Evolutionary conservation across 1,139 yeast genomes (phyloP), one percentile per base, ranked within the genome.

Genomic region (Kurtzmaniella natalensis): DNA sequence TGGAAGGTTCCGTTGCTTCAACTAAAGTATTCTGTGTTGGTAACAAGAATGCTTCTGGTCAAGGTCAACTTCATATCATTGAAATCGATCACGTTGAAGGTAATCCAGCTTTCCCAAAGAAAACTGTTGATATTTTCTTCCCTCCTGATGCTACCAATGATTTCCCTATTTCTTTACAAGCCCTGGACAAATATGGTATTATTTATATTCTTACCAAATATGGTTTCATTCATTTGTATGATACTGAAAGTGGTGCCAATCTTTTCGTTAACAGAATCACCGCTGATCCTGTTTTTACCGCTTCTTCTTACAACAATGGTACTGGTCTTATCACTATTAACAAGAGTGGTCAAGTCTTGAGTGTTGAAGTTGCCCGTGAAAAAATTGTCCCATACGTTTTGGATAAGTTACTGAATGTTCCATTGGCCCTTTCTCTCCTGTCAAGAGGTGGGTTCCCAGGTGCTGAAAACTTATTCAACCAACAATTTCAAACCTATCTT

Each of bases 371-470:
- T 37, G 76, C 95, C 31, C 85, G 81, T 46, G 82, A 81, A 39
- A 85, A 85, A 51, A 79, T 92, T 46, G 82, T 94, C 41, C 95
- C 96, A 31, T 94, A 94, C 58, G 82, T 94, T 32, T 72, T 92
- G 59, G 83, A 83, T 50, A 87, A 87, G 57, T 73, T 92, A 45
- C 78, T 92, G 36, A 92, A 94, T 53, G 87, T 92, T 20, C 76
- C 84, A 19, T 71, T 94, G 51, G 98, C 97, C 3, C 70, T 94
- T 42, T 73, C 92, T 7, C 76, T 94, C 45, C 94, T 97, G 15
- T 78, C 95, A 7, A 84, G 97, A 61, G 96, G 96, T 53, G 95
- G 96, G 1, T 76, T 94, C 57, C 94, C 95, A 32, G 99, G 98
- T 44, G 98, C 97, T 30, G 98, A 92, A 57, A 81, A 81, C 51